Evolutionary conservation across 176 grass and related monocot species (phyloP), one percentile per base, ranked within the genome.

Genomic region (Paspalum notatum): DNA sequence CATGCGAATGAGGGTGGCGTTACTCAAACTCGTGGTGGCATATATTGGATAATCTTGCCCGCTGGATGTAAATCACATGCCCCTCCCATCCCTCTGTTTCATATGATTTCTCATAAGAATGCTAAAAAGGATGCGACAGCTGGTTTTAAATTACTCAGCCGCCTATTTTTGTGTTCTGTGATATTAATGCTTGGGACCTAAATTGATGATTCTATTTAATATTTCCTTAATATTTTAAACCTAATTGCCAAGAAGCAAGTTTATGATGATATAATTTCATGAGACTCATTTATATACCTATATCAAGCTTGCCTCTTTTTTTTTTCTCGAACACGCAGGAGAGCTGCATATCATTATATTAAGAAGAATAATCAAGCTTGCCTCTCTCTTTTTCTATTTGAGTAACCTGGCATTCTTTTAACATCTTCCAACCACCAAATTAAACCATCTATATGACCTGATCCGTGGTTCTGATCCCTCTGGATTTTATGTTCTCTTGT

Each of bases 31-130:
- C 88, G 92, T 12, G 95, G 95, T 74, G 96, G 96, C 81, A 99
- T 99, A 80, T 99, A 99, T 71, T 99, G 96, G 89, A 87, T 99
- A 77, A 99, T 99, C 70, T 89, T 99, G 60, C 96, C 92, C 16
- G 95, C 95, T 88, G 95, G 95, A 88, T 98, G 95, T 98, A 98
- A 87, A 74, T 16, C 24, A 68, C 68, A 63, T 92, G 17, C 27
- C 16, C 41, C 42, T 76, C 55, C 21, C 58, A 57, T 54, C 24
- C 7, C 10, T 25, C 61, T 20, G 8, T 58, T 12, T 66, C 48
- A 69, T 80, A 55, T 62, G 39, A 77, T 66, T 39, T 69, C 7
- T 56, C 20, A 60, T 43, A 48, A 46, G 68, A 71, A 77, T 61
- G 59, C 32, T 12, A 22, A 68, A 78, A 87, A 79, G 13, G 18